Evolutionary conservation across 306 rosid species (phyloP).

Genomic region (Quillaja saponaria): DNA sequence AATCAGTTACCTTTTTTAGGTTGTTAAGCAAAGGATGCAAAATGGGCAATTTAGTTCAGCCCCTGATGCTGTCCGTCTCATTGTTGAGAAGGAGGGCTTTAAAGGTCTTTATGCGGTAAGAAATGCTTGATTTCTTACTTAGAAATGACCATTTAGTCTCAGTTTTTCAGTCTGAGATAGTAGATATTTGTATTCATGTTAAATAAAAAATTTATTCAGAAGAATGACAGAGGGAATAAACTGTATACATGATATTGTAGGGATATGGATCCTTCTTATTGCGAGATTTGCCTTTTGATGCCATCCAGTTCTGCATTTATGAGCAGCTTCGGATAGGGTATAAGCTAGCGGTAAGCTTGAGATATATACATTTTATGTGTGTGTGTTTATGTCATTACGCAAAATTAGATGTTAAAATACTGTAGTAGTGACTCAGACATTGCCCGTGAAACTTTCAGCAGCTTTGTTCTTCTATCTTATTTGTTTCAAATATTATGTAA

Average conservation of each 20-base stretch:
- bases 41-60: conserved; percentile 45
- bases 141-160: conserved; percentile 10
- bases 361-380: conserved; percentile 8
- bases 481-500: too few relatives aligned
- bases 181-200: conserved; percentile 20
- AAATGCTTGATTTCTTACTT: conserved; percentile 15
- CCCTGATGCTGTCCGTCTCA: conserved; percentile 35
- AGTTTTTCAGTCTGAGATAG: conserved; percentile 1
- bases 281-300: conserved; percentile 89
- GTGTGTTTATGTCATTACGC: too few relatives aligned
- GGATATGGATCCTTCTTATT: conserved; percentile 77
- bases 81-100: conserved; percentile 43
- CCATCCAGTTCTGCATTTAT: conserved; percentile 71
- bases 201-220: background rate
- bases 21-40: conserved; percentile 61
- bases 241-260: conserved; percentile 45
- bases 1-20: conserved; percentile 42
- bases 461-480: too few relatives aligned
- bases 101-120: conserved; percentile 78
- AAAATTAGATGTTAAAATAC: too few relatives aligned
- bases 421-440: too few relatives aligned
- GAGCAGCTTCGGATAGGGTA: conserved; percentile 81
- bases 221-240: too few relatives aligned
- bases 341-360: conserved; percentile 63
- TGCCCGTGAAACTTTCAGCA: too few relatives aligned